Evolutionary conservation across 2,329 filamentous ascomycete genomes (phyloP).

Genomic region (Arthroderma uncinatum): DNA sequence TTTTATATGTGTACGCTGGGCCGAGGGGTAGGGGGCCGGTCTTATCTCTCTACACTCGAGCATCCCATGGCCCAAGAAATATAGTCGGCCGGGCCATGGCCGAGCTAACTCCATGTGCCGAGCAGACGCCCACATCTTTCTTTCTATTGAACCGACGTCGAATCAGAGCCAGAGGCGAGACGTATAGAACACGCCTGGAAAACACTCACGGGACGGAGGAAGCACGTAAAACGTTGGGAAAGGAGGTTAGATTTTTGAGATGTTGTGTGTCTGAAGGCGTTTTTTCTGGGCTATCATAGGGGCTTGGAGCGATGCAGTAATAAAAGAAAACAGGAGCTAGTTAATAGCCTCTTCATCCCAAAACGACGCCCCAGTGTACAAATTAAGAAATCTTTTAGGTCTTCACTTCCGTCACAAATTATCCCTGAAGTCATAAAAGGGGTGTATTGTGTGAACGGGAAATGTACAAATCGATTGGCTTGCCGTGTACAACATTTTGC

Average conservation of each 20-base stretch:
- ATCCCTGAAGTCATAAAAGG: conserved; percentile 15
- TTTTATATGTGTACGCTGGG: conserved; percentile 2
- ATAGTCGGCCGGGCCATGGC: not conserved
- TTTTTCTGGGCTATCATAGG: conserved; percentile 31
- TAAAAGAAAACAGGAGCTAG: conserved; percentile 25
- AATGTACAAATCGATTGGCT: conserved; percentile 29
- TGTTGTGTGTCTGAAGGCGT: not conserved
- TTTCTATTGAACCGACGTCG: not conserved
- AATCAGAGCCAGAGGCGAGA: not conserved
- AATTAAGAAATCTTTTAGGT: conserved; percentile 19
- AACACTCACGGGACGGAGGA: not conserved
- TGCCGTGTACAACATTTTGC: conserved; percentile 28
- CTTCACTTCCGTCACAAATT: conserved; percentile 14
- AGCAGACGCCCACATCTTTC: not conserved
- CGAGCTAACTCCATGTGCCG: not conserved
- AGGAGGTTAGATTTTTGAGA: not conserved
- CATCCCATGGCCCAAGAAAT: not conserved
- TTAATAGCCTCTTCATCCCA: conserved; percentile 32
- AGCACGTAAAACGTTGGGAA: not conserved
- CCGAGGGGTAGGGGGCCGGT: not conserved
- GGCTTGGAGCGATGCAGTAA: conserved; percentile 31
- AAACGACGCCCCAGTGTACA: conserved; percentile 26
- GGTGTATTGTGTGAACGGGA: conserved; percentile 12
- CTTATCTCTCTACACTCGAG: not conserved
- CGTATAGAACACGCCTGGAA: too few relatives aligned